Evolutionary conservation across 129 eudicot genomes (phyloP).

Genomic region (Rutidosis leptorrhynchoides): DNA sequence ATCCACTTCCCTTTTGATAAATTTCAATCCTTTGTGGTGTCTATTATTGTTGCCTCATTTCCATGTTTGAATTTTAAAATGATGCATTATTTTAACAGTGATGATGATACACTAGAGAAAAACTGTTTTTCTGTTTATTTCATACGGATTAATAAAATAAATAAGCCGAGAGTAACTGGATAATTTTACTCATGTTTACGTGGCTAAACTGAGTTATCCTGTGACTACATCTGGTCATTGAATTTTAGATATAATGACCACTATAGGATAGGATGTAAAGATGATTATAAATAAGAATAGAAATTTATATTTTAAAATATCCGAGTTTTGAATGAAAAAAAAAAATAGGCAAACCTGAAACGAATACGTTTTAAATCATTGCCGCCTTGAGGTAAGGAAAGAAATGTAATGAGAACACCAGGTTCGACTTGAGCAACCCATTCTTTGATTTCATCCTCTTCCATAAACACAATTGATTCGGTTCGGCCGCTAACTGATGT

Average conservation of each 20-base stretch:
- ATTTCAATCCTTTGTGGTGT: not conserved
- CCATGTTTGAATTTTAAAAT: not conserved
- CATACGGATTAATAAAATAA: no score
- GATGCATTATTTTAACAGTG: slow-evolving; percentile 10
- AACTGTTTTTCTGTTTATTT: not conserved
- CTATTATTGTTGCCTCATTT: slow-evolving; percentile 5
- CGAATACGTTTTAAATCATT: slow-evolving; percentile 85
- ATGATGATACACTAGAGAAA: no score
- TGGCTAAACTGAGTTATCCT: no score
- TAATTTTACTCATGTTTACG: no score
- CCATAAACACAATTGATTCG: slow-evolving; percentile 60
- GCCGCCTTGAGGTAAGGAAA: slow-evolving; percentile 63
- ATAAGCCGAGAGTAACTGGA: no score
- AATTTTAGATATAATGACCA: no score
- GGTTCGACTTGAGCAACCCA: slow-evolving; percentile 98
- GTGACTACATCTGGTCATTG: no score
- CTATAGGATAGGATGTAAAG: no score
- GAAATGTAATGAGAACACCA: slow-evolving; percentile 78
- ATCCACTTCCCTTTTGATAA: slow-evolving; percentile 4
- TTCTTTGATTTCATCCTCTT: slow-evolving; percentile 72
- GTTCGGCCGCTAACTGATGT: slow-evolving; percentile 74
- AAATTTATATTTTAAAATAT: no score
- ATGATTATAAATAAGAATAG: no score
- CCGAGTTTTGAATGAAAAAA: no score
- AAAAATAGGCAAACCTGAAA: slow-evolving; percentile 77